These are phyloP conservation scores for Chrysanthemum seticuspe DNA, from an alignment of 129 eudicot species.

Conservation along the genomic window DNA sequence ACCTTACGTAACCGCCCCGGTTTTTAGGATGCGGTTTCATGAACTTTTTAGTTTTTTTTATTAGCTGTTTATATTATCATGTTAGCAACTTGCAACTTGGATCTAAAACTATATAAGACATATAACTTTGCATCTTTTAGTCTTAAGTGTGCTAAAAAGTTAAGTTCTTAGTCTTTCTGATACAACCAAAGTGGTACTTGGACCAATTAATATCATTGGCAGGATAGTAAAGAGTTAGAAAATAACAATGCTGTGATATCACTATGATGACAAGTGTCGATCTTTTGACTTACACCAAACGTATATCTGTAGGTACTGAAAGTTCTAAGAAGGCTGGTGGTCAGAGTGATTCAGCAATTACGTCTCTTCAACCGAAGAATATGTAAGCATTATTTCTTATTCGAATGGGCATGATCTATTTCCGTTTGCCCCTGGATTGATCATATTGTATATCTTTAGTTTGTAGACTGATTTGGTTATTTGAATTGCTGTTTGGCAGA, in stretches of 20 bases:
- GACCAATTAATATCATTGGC: conserved; percentile 6
- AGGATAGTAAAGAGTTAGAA: not conserved
- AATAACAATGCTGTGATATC: not conserved
- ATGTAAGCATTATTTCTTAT: conserved; percentile 41
- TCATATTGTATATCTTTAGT: conserved; percentile 4
- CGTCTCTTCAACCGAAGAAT: conserved; percentile 50
- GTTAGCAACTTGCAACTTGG: too few relatives aligned
- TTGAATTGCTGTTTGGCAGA: conserved; percentile 33
- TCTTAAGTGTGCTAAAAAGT: not conserved
- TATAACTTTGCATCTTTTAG: not conserved
- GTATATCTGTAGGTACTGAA: conserved; percentile 46
- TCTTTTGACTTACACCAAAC: conserved; percentile 12
- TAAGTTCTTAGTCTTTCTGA: not conserved
- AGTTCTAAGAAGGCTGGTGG: conserved; percentile 55
- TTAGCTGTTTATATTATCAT: too few relatives aligned
- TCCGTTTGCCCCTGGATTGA: not conserved
- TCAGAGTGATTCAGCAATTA: conserved; percentile 53
- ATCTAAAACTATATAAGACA: not conserved
- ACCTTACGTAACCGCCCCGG: too few relatives aligned
- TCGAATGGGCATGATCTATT: not conserved
- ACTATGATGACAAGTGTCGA: not conserved
- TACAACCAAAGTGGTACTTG: not conserved
- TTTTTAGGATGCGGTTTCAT: too few relatives aligned
- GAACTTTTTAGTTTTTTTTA: too few relatives aligned
- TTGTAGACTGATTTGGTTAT: conserved; percentile 17